Evolutionary conservation across 2,329 filamentous ascomycete genomes (phyloP).

Genomic region (Fusarium humuli): DNA sequence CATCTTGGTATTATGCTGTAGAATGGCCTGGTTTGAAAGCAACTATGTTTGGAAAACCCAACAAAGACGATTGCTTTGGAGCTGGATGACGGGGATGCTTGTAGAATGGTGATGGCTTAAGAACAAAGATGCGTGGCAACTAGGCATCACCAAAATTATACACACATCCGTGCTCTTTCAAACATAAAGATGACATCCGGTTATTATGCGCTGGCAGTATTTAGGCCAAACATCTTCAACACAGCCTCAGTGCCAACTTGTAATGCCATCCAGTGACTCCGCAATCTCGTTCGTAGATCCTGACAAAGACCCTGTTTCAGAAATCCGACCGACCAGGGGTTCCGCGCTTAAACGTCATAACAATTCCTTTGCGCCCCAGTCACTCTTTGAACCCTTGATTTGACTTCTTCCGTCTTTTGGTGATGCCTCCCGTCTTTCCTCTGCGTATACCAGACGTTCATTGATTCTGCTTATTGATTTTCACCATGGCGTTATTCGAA

Average conservation of each 20-base stretch:
- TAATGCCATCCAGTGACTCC: conserved; percentile 40
- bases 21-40: background rate
- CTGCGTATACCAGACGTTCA: conserved; percentile 9
- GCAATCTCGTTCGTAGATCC: conserved; percentile 32
- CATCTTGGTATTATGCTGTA: background rate
- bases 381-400: conserved; percentile 24
- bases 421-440: conserved; percentile 23
- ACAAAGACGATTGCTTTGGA: background rate
- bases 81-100: background rate
- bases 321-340: conserved; percentile 38
- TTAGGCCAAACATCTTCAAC: conserved; percentile 26
- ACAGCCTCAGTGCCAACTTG: conserved; percentile 43
- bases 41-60: background rate
- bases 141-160: background rate
- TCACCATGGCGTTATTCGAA: conserved; percentile 68
- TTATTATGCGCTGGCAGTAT: conserved; percentile 39
- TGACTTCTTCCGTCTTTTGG: conserved; percentile 11
- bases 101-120: conserved; percentile 1
- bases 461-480: background rate
- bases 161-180: background rate
- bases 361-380: conserved; percentile 27
- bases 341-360: conserved; percentile 48
- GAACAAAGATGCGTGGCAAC: conserved; percentile 11
- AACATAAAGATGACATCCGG: background rate
- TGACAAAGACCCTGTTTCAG: conserved; percentile 42